Evolutionary conservation across 225 moss, liverwort and hornwort species (phyloP), one percentile per base, ranked within the genome.

Genomic region (Lunularia cruciata): DNA sequence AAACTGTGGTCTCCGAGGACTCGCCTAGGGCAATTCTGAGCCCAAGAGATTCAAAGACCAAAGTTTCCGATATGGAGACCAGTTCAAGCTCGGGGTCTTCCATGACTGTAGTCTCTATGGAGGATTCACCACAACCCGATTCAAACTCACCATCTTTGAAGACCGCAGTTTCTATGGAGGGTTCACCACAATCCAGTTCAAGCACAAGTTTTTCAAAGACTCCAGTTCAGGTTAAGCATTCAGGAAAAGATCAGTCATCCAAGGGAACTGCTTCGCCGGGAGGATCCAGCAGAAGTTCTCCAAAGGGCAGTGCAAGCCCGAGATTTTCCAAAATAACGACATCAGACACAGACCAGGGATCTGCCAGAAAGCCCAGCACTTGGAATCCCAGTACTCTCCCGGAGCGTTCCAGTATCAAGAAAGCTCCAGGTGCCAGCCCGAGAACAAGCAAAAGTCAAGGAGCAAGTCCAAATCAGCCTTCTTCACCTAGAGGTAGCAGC

Each of bases 321-420:
- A 25, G 13, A 61, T 61, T 61, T 40, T 61, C 39, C 14, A 9
- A 11, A 5, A 26, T 25, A 40, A 39, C 39, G 42, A 61, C 39
- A 3, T 40, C 40, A 4, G 25, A 26, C 13, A 60, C 8, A 37
- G 25, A 61, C 1, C 25, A 13, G 1, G n/a, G 5, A 33, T 57
- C 57, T 14, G n/a, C 8, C 1, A 61, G 42, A 26, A 38, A 61
- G 39, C 26, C 39, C n/a, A 26, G 27, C 11, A n/a, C n/a, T n/a
- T 61, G 61, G 40, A 13, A 61, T 39, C 39, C 61, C 15, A 25
- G 20, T 0, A 61, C 13, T n/a, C 23, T 61, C 42, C 39, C 25
- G 23, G 61, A 39, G 10, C 38, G 61, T 13, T 37, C 61, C 39
- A 61, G 40, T 37, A 61, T 61, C 61, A 61, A 61, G 61, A 61